Base-by-base conservation (phyloP, 305 asterid genomes). In the Plantago lanceolata region DNA sequence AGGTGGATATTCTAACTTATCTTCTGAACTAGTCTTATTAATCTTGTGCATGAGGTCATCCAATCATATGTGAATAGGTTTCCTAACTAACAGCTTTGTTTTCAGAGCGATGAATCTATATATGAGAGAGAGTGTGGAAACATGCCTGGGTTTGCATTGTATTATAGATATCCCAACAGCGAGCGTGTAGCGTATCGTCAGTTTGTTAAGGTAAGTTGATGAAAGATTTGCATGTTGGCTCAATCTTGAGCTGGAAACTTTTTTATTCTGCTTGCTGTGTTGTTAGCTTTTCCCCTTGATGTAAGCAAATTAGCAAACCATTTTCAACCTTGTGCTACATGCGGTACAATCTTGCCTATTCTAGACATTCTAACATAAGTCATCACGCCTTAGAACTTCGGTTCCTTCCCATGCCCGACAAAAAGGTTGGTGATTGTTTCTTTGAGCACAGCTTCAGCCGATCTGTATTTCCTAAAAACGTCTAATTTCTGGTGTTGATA, bases 81-180 rank as follows among this genome's bases (percentile, higher is more conserved):
- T 21, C 49, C 16, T 62, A 56, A 59, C 54, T 61, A 37, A 55
- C 56, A 63, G 20, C 26, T 73, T 57, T 70, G 8, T 67, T 71
- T 77, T 69, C 71, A 90, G 99, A 84, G 90, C 59, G 95, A 90
- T 74, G 97, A 88, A 84, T 79, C 94, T 53, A 70, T 90, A 76
- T 94, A 94, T 65, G 99, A 90, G 82, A 89, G 92, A 20, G 99
- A 94, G 78, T 94, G 99, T 50, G 97, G 99, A 72, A 90, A 88
- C 84, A 94, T 86, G 99, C 99, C 99, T 12, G 99, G 99, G 35
- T 94, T 94, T 82, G 99, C 99, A 61, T 93, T 94, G 65, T 94
- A 94, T 74, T 94, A 94, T 69, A 83, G 97, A 81, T 90, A 85
- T 74, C 99, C 99, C 56, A 87, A 94, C 78, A 90, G 97, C 78